phyloP scores from a whole-genome alignment of 257 asterid genomes.

The Plantago elongata region DNA sequence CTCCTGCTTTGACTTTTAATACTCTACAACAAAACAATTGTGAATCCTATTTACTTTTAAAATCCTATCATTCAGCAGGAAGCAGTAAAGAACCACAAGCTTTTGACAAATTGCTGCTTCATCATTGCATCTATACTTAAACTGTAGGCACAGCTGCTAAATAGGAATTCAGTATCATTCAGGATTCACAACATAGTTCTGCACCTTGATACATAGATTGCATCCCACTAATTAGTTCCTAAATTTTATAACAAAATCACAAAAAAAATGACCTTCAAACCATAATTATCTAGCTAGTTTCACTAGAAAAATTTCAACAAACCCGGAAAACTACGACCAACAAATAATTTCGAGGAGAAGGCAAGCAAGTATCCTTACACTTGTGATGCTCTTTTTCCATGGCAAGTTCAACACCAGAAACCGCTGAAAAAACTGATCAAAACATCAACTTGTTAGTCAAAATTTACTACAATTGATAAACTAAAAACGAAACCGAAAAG shows the following conservation, averaged over 20 bases:
- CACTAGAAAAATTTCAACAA: constrained; percentile 1
- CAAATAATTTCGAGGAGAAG: not conserved
- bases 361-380: constrained; percentile 45
- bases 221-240: constrained; percentile 18
- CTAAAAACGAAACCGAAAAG: not conserved
- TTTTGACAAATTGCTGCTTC: not conserved
- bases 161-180: not conserved
- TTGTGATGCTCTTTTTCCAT: constrained; percentile 78
- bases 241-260: constrained; percentile 1
- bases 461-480: constrained; percentile 8
- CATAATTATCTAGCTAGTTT: not conserved
- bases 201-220: not conserved
- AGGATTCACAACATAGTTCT: not conserved
- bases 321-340: constrained; percentile 12
- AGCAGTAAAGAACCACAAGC: not conserved
- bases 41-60: no score
- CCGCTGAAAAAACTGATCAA: constrained; percentile 82
- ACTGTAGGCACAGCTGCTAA: constrained; percentile 3
- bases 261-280: not conserved
- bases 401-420: constrained; percentile 85
- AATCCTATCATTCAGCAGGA: no score
- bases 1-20: no score
- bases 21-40: no score
- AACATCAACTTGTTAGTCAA: constrained; percentile 20
- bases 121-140: not conserved